Evolutionary conservation across 345 rosid species (phyloP), one percentile per base, ranked within the genome.

Genomic region (Combretum micranthum): DNA sequence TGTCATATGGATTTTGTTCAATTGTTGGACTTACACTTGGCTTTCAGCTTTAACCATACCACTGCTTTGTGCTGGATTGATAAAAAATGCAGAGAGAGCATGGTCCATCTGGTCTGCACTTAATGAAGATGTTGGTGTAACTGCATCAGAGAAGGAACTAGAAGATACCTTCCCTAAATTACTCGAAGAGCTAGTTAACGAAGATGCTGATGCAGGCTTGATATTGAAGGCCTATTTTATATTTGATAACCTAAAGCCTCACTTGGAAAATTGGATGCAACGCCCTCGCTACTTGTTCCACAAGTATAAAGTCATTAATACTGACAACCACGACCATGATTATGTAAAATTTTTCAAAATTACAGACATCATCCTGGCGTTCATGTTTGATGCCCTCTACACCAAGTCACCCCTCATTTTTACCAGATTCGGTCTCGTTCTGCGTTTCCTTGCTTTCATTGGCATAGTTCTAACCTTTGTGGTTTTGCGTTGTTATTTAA

Each of bases 1-100:
- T 0, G 69, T 73, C 8, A 19, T 20, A n/a, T 74, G 69, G 13
- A 62, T 74, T 51, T 15, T 68, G 39, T 0, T 66, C 2, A 51
- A 49, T 15, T 65, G 62, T 0, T 57, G 56, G 71, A 56, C 22
- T 25, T 47, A 63, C 55, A 53, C 22, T 52, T 20, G 47, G 16
- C 16, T 66, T 14, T 56, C 68, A 1, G 57, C 47, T 7, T 15
- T 57, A 6, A 57, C 53, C 50, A 42, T 61, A 26, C 57, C 57
- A 13, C 42, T 61, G 14, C 13, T 61, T n/a, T 32, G 42, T 4
- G n/a, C 19, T 4, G 55, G 55, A n/a, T 19, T 56, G 2, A 13
- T 63, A 19, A 55, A 37, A 19, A 55, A 55, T 17, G 23, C 22
- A 25, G 45, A 59, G 50, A 22, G 46, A 19, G 37, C 47, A 5